Evolutionary conservation across 345 rosid species (phyloP).

Genomic region (Crucihimalaya himalaica): DNA sequence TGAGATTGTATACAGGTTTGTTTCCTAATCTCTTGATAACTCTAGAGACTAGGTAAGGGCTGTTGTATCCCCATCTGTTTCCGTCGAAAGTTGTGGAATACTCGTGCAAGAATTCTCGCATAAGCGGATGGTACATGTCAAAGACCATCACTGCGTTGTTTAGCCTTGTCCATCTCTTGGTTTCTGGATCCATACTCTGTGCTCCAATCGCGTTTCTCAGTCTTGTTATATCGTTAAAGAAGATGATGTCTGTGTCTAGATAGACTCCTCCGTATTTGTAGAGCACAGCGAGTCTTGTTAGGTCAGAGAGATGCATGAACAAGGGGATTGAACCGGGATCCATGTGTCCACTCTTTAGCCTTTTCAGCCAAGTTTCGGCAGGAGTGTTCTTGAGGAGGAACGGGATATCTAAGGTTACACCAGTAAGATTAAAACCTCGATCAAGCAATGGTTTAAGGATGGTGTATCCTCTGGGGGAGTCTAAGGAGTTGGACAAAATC

Average conservation of each 20-base stretch:
- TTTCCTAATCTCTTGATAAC: conserved; percentile 47
- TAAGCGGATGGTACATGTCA: conserved; percentile 59
- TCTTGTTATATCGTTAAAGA: conserved; percentile 47
- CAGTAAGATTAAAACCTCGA: conserved; percentile 53
- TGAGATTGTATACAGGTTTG: conserved; percentile 48
- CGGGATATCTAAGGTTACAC: conserved; percentile 53
- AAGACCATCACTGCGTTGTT: conserved; percentile 73
- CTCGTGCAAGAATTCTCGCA: conserved; percentile 62
- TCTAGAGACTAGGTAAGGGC: conserved; percentile 72
- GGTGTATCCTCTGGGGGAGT: conserved; percentile 47
- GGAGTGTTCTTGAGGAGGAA: conserved; percentile 63
- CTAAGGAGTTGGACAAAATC: conserved; percentile 62
- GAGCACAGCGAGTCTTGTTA: conserved; percentile 61
- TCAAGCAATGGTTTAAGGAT: conserved; percentile 59
- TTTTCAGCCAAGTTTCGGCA: conserved; percentile 62
- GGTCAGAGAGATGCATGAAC: conserved; percentile 61
- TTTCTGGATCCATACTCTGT: conserved; percentile 50
- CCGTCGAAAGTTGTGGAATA: conserved; percentile 66
- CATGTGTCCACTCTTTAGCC: conserved; percentile 51
- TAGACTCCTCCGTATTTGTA: conserved; percentile 80
- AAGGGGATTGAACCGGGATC: conserved; percentile 73
- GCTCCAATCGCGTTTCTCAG: conserved; percentile 71
- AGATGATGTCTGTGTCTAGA: conserved; percentile 75
- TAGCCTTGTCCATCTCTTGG: conserved; percentile 62
- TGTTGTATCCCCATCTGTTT: conserved; percentile 75